phyloP scores from a whole-genome alignment of 768 basidiomycete genomes.

The Udeniomyces megalosporus region DNA sequence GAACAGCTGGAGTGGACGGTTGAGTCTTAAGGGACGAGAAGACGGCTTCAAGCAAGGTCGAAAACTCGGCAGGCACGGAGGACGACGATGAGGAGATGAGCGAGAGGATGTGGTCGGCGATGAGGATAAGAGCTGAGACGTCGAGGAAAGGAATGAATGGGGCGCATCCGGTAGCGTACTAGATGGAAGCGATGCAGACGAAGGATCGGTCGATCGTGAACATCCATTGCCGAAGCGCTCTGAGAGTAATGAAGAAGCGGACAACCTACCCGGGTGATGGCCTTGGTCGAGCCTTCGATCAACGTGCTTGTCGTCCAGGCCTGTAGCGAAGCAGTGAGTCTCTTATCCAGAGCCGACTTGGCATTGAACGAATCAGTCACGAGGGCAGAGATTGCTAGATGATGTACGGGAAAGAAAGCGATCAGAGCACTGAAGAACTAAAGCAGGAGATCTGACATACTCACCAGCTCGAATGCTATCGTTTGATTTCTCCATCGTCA shows the following conservation, averaged over 20 bases:
- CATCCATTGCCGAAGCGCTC: neutral
- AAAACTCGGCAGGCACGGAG: neutral
- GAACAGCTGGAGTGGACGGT: neutral
- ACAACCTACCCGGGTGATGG: too few relatives aligned
- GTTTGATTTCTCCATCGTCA: neutral
- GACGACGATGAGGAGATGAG: neutral
- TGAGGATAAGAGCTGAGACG: neutral
- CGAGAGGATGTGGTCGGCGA: neutral
- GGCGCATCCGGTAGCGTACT: constrained; percentile 3
- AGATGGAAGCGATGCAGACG: neutral
- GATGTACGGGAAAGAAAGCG: neutral
- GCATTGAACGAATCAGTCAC: too few relatives aligned
- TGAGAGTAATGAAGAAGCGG: too few relatives aligned
- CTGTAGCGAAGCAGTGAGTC: too few relatives aligned
- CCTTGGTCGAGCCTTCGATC: too few relatives aligned
- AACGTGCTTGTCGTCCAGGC: too few relatives aligned
- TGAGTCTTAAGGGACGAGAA: constrained; percentile 4
- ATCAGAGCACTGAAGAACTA: too few relatives aligned
- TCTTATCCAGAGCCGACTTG: too few relatives aligned
- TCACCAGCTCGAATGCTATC: neutral
- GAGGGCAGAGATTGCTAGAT: neutral
- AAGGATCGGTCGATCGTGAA: neutral
- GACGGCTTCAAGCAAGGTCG: neutral
- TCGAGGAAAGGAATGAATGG: constrained; percentile 12
- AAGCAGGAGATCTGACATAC: neutral